Base-by-base conservation (phyloP, 1,284 basidiomycete species). In the Inonotus obliquus region DNA sequence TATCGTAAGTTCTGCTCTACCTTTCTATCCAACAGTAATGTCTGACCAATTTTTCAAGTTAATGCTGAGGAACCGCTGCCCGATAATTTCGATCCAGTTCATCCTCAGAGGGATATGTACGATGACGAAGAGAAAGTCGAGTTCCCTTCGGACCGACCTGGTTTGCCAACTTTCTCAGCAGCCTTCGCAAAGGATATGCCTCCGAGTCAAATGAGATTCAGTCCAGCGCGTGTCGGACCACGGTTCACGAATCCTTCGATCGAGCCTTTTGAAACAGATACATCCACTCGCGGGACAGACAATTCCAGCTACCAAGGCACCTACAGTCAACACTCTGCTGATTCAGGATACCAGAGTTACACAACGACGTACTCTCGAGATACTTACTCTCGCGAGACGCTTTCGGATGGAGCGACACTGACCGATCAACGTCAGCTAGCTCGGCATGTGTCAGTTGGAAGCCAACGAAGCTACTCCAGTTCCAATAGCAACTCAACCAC, bases 71-170 rank as follows among this genome's bases (percentile, higher is more conserved):
- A 86, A 64, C 73, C 77, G 6, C 67, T 85, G 9, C 81, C 77
- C n/a, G 80, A 81, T 52, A 81, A 82, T 65, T 81, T 81, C 65
- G 67, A 70, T 47, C 70, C 75, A 23, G 69, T 76, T 19, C 68
- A 70, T 58, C 65, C 71, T 44, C 71, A 68, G 41, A 71, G 68
- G 55, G 69, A 70, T 62, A 54, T 44, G n/a, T 65, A 72, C 52
- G 67, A 73, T 27, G 78, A 83, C 62, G 68, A 75, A 1, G 87
- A 90, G 72, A 90, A 90, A 71, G 77, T 86, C 62, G 76, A 77
- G n/a, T 89, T 89, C 73, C 84, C 86, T 0, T 78, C 81, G 2
- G 76, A 72, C 60, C 77, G 79, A 49, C 72, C 76, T 53, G 77
- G 79, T 11, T 71, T 85, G 62, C 83, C 84, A 2, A 85, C 84